Conservation (phyloP, 495 filamentous ascomycete genomes). For the Alectoria sarmentosa region DNA sequence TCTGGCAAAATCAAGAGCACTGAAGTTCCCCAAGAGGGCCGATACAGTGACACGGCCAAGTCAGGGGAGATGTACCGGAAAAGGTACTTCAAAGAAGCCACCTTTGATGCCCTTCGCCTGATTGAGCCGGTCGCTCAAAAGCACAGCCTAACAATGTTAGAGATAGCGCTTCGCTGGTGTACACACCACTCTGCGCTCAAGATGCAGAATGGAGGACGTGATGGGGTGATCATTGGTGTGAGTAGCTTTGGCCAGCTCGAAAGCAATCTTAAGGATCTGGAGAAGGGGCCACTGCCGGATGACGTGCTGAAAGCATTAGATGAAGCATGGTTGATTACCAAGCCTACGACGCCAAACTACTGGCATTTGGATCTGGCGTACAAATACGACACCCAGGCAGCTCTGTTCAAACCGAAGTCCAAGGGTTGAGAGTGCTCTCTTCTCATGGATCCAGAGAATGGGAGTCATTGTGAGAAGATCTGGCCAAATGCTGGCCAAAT, state of each 20-base stretch:
- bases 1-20: constrained; percentile 75
- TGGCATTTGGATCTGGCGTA: constrained; percentile 76
- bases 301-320: constrained; percentile 77
- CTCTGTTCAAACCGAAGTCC: constrained; percentile 47
- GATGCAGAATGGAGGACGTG: constrained; percentile 59
- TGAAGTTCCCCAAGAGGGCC: constrained; percentile 60
- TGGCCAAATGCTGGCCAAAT: too few species aligned
- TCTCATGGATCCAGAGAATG: not conserved
- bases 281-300: constrained; percentile 82
- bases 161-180: constrained; percentile 72
- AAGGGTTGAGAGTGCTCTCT: not conserved
- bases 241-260: constrained; percentile 68
- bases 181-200: constrained; percentile 75
- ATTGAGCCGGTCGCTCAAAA: constrained; percentile 70
- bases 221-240: constrained; percentile 78
- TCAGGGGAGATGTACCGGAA: constrained; percentile 62
- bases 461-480: not conserved
- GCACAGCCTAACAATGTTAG: constrained; percentile 70
- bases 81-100: constrained; percentile 74
- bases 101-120: constrained; percentile 65
- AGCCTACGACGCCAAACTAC: constrained; percentile 61
- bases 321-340: constrained; percentile 59
- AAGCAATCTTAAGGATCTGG: constrained; percentile 64
- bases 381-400: constrained; percentile 62
- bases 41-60: constrained; percentile 52